Percentiles rank a stretch among this genome's conserved stretches.
phyloP scores from a whole-genome alignment of 2,329 filamentous ascomycete genomes.

The Cordyceps farinosa region DNA sequence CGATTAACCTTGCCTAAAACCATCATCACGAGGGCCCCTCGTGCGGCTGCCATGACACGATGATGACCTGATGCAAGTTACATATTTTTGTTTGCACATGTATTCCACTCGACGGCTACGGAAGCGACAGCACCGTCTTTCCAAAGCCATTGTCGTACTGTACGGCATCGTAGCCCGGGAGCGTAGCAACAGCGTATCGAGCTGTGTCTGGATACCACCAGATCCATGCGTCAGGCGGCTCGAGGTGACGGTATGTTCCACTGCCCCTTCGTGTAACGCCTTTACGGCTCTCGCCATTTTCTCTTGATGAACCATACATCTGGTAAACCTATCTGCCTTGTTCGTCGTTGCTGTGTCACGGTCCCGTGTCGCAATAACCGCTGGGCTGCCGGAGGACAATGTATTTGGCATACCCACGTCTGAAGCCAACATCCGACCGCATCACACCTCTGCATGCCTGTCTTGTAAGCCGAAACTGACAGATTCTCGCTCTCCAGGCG shows the following conservation, averaged over 20 bases:
- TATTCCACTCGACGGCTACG: background rate
- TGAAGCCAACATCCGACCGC: background rate
- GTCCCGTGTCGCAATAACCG: constrained; percentile 25
- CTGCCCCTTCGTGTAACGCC: background rate
- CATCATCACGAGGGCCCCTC: constrained; percentile 65
- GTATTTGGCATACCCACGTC: constrained; percentile 7
- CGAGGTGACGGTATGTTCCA: constrained; percentile 14
- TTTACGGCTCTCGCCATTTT: background rate
- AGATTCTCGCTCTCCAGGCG: background rate
- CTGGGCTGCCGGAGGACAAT: constrained; percentile 28
- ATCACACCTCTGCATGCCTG: background rate
- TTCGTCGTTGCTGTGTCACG: constrained; percentile 25
- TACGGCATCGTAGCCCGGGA: background rate
- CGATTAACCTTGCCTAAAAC: constrained; percentile 62
- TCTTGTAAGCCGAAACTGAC: background rate
- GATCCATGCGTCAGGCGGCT: background rate
- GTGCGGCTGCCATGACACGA: constrained; percentile 62
- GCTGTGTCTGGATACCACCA: background rate
- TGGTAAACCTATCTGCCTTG: constrained; percentile 40
- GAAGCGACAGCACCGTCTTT: background rate
- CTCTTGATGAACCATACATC: constrained; percentile 39
- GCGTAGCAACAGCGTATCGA: background rate
- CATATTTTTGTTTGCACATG: constrained; percentile 33
- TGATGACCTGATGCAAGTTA: constrained; percentile 67
- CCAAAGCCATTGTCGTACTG: background rate